Evolutionary conservation across 2,329 filamentous ascomycete genomes (phyloP).

Genomic region (Exophiala sideris): DNA sequence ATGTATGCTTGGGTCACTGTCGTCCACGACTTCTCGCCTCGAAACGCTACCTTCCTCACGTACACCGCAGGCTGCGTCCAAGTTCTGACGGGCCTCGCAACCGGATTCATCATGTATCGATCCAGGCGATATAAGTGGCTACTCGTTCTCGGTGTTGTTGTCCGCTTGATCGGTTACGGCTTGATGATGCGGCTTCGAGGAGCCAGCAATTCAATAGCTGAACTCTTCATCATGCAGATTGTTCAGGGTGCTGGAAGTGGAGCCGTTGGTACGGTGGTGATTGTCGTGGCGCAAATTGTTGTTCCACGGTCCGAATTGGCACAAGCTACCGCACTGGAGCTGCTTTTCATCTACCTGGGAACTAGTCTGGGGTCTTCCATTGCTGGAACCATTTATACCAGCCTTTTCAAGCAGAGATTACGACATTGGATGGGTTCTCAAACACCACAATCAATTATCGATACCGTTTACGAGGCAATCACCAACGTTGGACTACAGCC

Average conservation of each 20-base stretch:
- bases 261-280: slow-evolving; percentile 41
- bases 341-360: slow-evolving; percentile 42
- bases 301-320: slow-evolving; percentile 47
- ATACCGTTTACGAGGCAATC: slow-evolving; percentile 46
- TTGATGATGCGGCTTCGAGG: slow-evolving; percentile 51
- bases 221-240: slow-evolving; percentile 48
- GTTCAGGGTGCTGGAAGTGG: slow-evolving; percentile 49
- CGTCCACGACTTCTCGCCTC: slow-evolving; percentile 40
- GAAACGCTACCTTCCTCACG: slow-evolving; percentile 45
- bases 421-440: slow-evolving; percentile 35
- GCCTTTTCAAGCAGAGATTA: slow-evolving; percentile 39
- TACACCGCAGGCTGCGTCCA: slow-evolving; percentile 43
- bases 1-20: slow-evolving; percentile 49
- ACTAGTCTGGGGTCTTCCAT: slow-evolving; percentile 37
- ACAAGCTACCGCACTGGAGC: slow-evolving; percentile 47
- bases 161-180: slow-evolving; percentile 50
- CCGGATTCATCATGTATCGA: slow-evolving; percentile 43
- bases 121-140: slow-evolving; percentile 49
- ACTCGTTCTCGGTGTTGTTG: slow-evolving; percentile 37
- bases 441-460: slow-evolving; percentile 33
- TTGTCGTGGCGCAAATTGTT: slow-evolving; percentile 45
- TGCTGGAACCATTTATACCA: slow-evolving; percentile 50
- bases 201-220: slow-evolving; percentile 38
- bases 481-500: slow-evolving; percentile 39
- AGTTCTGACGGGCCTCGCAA: slow-evolving; percentile 40